Base-by-base conservation (phyloP, 805 yeast genomes). In the Saccharomycopsis sp. region DNA sequence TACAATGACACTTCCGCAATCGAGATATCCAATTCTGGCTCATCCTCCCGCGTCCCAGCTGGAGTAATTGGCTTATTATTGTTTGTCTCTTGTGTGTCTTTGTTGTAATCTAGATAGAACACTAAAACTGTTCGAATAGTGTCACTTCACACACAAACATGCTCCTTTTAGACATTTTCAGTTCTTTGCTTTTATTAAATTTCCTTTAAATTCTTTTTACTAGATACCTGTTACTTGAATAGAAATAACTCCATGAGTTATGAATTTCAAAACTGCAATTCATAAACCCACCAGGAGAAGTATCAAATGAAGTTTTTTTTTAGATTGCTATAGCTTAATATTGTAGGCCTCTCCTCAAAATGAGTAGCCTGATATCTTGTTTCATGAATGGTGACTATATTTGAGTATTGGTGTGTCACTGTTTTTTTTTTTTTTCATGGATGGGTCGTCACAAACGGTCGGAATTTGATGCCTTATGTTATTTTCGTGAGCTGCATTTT, bases 21-120 rank as follows among this genome's bases (percentile, higher is more conserved):
- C 21, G 51, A 24, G 7, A n/a, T 54, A 34, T 3, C 54, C 24
- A 21, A 18, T 50, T 29, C 52, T 37, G 57, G 53, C 16, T 48
- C 62, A 16, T 53, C 58, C 54, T 63, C 64, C 8, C 59, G 57
- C 18, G 55, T 61, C 52, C 55, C 57, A 51, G 57, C 58, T 46
- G 60, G 58, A 51, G 47, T 52, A 34, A 47, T 52, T 37, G 55
- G 56, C 2, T 12, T 23, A 20, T 20, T 34, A 8, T 2, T 20
- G n/a, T 20, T 15, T 9, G 15, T 37, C 14, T 29, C 54, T 40
- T 21, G 21, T 24, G 1, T 51, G 18, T 24, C n/a, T 29, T 29
- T 29, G 37, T 29, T 29, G 12, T 29, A 29, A 29, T 29, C 5
- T 7, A 12, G 12, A 29, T 29, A 12, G 37, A 5, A 29, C 12